These are phyloP conservation scores for Candida endomychidarum DNA, from an alignment of 805 yeast genomes.

Conservation along the genomic window DNA sequence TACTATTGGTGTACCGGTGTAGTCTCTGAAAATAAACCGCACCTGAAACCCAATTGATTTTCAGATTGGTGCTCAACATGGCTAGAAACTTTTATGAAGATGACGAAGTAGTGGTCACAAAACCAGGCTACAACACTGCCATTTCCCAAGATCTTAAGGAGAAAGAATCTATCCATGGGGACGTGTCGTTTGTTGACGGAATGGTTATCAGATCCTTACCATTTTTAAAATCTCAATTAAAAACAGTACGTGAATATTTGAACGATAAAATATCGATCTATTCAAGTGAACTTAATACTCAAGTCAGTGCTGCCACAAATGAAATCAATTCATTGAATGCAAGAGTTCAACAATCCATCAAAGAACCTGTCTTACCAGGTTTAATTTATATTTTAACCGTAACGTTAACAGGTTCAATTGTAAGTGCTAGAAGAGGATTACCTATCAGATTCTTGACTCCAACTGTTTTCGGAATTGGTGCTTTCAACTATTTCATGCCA, in stretches of 20 bases:
- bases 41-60: not conserved
- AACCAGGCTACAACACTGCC: conserved; percentile 47
- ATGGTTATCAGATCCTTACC: conserved; percentile 55
- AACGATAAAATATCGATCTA: conserved; percentile 36
- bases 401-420: conserved; percentile 56
- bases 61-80: conserved; percentile 12
- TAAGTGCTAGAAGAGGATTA: conserved; percentile 46
- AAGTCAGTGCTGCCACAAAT: conserved; percentile 45
- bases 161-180: conserved; percentile 40
- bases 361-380: conserved; percentile 57
- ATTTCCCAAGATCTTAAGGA: conserved; percentile 37
- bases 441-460: conserved; percentile 56
- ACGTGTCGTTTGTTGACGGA: conserved; percentile 47
- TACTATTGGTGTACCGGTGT: no score
- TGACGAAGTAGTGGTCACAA: conserved; percentile 46
- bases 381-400: conserved; percentile 55
- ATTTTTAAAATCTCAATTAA: conserved; percentile 43
- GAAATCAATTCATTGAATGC: conserved; percentile 34
- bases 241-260: conserved; percentile 37
- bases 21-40: no score
- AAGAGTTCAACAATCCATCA: conserved; percentile 36
- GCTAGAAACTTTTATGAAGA: conserved; percentile 52
- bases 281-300: conserved; percentile 47
- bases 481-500: conserved; percentile 53
- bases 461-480: conserved; percentile 44